phyloP scores from a whole-genome alignment of 2,329 filamentous ascomycete genomes.

The Trichoderma gracile region DNA sequence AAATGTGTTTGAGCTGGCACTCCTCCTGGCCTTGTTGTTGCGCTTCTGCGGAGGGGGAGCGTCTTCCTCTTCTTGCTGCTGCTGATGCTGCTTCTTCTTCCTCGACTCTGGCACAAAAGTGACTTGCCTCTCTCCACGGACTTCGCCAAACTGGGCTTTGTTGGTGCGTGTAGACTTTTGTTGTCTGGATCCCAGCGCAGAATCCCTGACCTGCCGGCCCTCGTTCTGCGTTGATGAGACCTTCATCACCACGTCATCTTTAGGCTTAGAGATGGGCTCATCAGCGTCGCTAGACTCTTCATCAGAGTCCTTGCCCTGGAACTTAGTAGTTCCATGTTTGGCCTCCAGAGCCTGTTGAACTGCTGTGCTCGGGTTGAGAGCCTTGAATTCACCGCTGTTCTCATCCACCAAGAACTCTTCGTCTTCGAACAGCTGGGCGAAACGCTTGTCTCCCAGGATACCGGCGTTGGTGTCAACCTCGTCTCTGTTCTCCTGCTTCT shows the following conservation, averaged over 20 bases:
- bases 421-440: conserved; percentile 86
- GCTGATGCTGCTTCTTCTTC: conserved; percentile 46
- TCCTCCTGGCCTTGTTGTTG: conserved; percentile 55
- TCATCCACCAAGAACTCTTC: conserved; percentile 93
- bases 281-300: conserved; percentile 47
- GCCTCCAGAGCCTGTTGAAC: conserved; percentile 39
- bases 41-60: conserved; percentile 38
- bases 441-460: conserved; percentile 81
- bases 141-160: conserved; percentile 50
- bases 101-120: conserved; percentile 68
- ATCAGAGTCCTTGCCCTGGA: conserved; percentile 45
- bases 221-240: conserved; percentile 69
- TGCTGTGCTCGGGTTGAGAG: conserved; percentile 84
- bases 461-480: conserved; percentile 61
- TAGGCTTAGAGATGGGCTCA: conserved; percentile 32
- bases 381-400: conserved; percentile 78
- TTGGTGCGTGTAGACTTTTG: conserved; percentile 51
- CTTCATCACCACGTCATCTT: conserved; percentile 58
- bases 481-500: conserved; percentile 61
- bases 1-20: conserved; percentile 75
- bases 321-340: conserved; percentile 41
- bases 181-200: conserved; percentile 56
- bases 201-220: conserved; percentile 56
- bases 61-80: conserved; percentile 35
- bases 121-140: conserved; percentile 65